phyloP scores from a whole-genome alignment of 2,329 filamentous ascomycete genomes.

The Leptosphaerulina australis region DNA sequence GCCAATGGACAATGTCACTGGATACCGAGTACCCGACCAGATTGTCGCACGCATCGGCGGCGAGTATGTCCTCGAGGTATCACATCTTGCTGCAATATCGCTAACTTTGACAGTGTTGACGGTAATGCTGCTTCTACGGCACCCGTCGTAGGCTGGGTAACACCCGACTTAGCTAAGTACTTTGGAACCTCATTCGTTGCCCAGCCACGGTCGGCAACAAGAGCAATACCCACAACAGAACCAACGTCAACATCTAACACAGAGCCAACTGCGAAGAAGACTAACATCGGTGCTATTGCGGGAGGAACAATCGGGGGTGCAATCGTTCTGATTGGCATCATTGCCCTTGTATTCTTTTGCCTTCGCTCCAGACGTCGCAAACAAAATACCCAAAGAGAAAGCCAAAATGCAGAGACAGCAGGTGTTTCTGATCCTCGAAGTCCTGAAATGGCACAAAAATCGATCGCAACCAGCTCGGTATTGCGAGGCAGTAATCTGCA shows the following conservation, averaged over 20 bases:
- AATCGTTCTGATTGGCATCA: slow-evolving; percentile 23
- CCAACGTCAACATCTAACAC: background rate
- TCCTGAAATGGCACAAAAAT: slow-evolving; percentile 2
- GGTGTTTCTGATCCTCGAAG: background rate
- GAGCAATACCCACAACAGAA: slow-evolving; percentile 37
- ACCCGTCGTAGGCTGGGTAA: slow-evolving; percentile 56
- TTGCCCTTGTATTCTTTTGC: slow-evolving; percentile 27
- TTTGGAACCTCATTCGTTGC: slow-evolving; percentile 53
- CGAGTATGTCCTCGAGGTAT: slow-evolving; percentile 12
- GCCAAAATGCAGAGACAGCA: background rate
- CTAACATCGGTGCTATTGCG: slow-evolving; percentile 38
- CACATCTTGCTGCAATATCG: slow-evolving; percentile 1
- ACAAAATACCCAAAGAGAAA: background rate
- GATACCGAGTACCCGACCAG: slow-evolving; percentile 52
- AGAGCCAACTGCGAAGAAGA: background rate
- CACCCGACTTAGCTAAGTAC: slow-evolving; percentile 56
- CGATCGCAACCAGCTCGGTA: background rate
- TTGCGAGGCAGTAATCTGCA: slow-evolving; percentile 3
- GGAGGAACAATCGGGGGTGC: slow-evolving; percentile 46
- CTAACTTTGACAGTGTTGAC: slow-evolving; percentile 29
- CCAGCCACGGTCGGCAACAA: slow-evolving; percentile 57
- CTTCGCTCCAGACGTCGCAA: slow-evolving; percentile 26
- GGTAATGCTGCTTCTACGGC: slow-evolving; percentile 59
- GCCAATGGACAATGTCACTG: slow-evolving; percentile 3
- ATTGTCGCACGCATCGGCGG: slow-evolving; percentile 53